Base-by-base conservation (phyloP, 257 asterid species). In the Jacaranda mimosifolia region DNA sequence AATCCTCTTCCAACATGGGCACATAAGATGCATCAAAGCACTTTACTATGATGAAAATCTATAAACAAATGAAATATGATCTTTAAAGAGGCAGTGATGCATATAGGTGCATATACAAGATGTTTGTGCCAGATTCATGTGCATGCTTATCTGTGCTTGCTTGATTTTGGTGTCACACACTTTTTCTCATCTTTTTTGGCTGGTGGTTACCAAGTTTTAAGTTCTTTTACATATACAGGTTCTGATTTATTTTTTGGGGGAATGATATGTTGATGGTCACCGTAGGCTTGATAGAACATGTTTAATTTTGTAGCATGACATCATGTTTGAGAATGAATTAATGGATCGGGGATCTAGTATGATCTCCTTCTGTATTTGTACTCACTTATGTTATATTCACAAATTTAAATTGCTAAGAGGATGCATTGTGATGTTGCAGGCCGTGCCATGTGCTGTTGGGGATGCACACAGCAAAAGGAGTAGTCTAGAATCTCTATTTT, bases 401-500 rank as follows among this genome's bases (percentile, higher is more conserved):
- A 73, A 11, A 58, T 42, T 73, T 21, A 18, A 21, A 63, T 48
- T 62, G n/a, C n/a, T n/a, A 9, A 56, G 51, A 26, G 32, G 32
- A 68, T 62, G 10, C 15, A 5, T 9, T 77, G 63, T n/a, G 38
- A 63, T 7, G 19, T n/a, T 72, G 78, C 85, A 90, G 95, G 77
- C 57, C 68, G 76, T 69, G 66, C 64, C 84, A 64, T 69, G 71
- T 77, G 83, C 87, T 18, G 77, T 70, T 52, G 83, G 85, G 18
- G 85, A 86, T 83, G 85, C 56, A 71, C 84, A 82, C 67, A 73
- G 74, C 57, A 65, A 52, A 68, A 82, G 81, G 60, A 83, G 90
- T 82, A 85, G 86, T 79, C 82, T 87, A 59, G 89, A 80, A 80
- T 85, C 89, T 70, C 88, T 86, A 8, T 88, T 90, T 74, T 82